These are phyloP conservation scores for Ilex aquifolium DNA, from an alignment of 257 asterid genomes.

Conservation along the genomic window DNA sequence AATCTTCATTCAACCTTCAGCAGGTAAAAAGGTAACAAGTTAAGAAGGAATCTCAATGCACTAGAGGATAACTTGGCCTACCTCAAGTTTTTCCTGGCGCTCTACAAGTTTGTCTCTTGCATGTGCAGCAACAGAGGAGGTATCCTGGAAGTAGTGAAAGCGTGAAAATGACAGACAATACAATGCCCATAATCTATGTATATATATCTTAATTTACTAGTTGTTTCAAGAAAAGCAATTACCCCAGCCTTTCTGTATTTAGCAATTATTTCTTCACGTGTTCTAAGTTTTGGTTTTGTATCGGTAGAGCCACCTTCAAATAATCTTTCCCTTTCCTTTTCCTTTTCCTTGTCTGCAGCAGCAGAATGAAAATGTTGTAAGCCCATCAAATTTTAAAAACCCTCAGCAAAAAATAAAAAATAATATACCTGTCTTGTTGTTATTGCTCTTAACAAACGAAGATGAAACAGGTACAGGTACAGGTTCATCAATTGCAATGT, in stretches of 20 bases:
- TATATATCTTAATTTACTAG: constrained; percentile 8
- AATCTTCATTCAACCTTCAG: too few species aligned
- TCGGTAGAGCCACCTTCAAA: constrained; percentile 70
- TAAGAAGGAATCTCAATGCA: neutral
- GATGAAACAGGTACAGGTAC: constrained; percentile 31
- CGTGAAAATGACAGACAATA: constrained; percentile 10
- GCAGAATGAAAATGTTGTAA: constrained; percentile 1
- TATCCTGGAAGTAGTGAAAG: constrained; percentile 48
- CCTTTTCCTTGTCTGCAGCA: constrained; percentile 49
- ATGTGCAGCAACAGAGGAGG: constrained; percentile 65
- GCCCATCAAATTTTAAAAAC: constrained; percentile 6
- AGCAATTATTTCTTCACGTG: constrained; percentile 91
- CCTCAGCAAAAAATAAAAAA: neutral
- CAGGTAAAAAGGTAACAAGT: neutral
- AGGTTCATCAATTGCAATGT: constrained; percentile 65
- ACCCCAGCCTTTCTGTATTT: constrained; percentile 82
- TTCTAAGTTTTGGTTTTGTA: constrained; percentile 57
- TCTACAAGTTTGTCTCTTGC: constrained; percentile 86
- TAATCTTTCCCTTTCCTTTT: constrained; percentile 50
- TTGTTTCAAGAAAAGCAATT: constrained; percentile 14
- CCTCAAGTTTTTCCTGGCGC: constrained; percentile 90
- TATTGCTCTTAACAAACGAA: constrained; percentile 30
- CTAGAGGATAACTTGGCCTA: constrained; percentile 15
- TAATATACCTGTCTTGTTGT: constrained; percentile 39
- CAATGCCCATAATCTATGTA: constrained; percentile 3